These are phyloP conservation scores for Dryadomyces sulphureus DNA, from an alignment of 2,329 filamentous ascomycete species.

Conservation along the genomic window DNA sequence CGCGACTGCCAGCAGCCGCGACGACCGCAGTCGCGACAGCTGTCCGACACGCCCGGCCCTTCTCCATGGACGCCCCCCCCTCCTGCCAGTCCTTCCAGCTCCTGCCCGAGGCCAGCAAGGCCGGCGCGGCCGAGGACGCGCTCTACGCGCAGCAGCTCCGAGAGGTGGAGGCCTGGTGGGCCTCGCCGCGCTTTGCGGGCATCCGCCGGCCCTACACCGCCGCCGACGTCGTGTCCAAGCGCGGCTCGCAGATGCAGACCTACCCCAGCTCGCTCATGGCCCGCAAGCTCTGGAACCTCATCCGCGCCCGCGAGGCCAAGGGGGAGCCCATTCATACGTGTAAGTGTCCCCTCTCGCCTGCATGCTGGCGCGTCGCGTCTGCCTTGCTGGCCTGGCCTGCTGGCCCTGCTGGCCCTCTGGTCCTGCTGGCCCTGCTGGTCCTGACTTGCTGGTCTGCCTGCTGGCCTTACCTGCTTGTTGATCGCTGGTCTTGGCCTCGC, in stretches of 20 bases:
- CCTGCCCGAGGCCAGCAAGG: constrained; percentile 61
- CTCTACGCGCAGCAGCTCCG: constrained; percentile 72
- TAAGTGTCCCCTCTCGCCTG: constrained; percentile 26
- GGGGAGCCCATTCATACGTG: constrained; percentile 89
- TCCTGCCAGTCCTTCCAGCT: constrained; percentile 65
- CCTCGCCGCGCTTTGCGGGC: constrained; percentile 65
- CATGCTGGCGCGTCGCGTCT: background rate
- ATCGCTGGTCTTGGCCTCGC: too few species aligned
- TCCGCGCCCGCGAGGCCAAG: constrained; percentile 61
- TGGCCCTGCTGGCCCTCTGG: too few species aligned
- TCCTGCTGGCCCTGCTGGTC: too few species aligned
- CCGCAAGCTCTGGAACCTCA: constrained; percentile 79
- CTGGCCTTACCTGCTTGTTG: too few species aligned
- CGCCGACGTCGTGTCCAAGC: constrained; percentile 83
- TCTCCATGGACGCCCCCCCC: constrained; percentile 42
- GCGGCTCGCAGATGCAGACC: constrained; percentile 70
- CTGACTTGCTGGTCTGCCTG: too few species aligned
- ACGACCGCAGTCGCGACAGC: too few species aligned
- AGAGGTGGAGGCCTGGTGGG: constrained; percentile 86
- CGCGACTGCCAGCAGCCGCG: too few species aligned
- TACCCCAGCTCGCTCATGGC: constrained; percentile 95
- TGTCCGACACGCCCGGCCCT: constrained; percentile 34
- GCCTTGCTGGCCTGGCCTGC: too few species aligned
- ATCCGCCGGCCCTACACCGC: constrained; percentile 88
- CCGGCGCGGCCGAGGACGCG: constrained; percentile 67